These are phyloP conservation scores for Cladosporium sp. DNA, from an alignment of 2,329 filamentous ascomycete genomes.

Conservation along the genomic window DNA sequence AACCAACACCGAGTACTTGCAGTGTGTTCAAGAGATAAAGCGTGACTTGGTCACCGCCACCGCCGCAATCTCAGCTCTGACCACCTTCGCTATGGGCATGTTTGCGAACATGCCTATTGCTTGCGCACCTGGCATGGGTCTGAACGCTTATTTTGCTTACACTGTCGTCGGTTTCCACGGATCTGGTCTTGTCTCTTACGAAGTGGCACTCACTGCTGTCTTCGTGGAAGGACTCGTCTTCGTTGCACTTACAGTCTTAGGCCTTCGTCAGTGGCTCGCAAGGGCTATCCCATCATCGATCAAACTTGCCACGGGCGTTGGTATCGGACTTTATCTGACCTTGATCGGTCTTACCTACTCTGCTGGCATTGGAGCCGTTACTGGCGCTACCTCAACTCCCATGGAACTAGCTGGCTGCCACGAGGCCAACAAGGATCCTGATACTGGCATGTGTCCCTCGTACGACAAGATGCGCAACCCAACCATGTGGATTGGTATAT, in stretches of 20 bases:
- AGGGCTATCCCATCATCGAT: conserved; percentile 77
- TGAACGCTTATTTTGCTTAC: conserved; percentile 85
- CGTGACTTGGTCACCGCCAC: conserved; percentile 80
- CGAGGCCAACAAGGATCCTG: conserved; percentile 38
- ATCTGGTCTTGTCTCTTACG: conserved; percentile 65
- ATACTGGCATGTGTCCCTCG: conserved; percentile 56
- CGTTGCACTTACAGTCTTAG: conserved; percentile 70
- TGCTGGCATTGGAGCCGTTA: conserved; percentile 75
- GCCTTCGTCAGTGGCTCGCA: conserved; percentile 83
- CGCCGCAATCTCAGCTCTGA: conserved; percentile 72
- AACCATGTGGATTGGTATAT: conserved; percentile 83
- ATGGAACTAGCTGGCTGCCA: conserved; percentile 72
- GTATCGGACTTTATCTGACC: conserved; percentile 78
- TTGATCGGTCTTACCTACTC: conserved; percentile 73
- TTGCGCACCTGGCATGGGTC: conserved; percentile 69
- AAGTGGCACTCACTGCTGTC: conserved; percentile 74
- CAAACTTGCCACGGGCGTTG: conserved; percentile 80
- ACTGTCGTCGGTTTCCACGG: conserved; percentile 75
- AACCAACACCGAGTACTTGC: conserved; percentile 53
- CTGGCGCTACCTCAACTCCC: conserved; percentile 63
- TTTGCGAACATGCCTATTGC: conserved; percentile 76
- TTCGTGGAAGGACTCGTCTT: conserved; percentile 88
- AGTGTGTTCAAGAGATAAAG: conserved; percentile 61
- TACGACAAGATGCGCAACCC: conserved; percentile 74
- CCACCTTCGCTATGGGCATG: conserved; percentile 78